A percentile compares a stretch with the other conserved stretches of the same genome.
These are phyloP conservation scores for Lactarius pseudohatsudake DNA, from an alignment of 768 basidiomycete species.

Conservation along the genomic window DNA sequence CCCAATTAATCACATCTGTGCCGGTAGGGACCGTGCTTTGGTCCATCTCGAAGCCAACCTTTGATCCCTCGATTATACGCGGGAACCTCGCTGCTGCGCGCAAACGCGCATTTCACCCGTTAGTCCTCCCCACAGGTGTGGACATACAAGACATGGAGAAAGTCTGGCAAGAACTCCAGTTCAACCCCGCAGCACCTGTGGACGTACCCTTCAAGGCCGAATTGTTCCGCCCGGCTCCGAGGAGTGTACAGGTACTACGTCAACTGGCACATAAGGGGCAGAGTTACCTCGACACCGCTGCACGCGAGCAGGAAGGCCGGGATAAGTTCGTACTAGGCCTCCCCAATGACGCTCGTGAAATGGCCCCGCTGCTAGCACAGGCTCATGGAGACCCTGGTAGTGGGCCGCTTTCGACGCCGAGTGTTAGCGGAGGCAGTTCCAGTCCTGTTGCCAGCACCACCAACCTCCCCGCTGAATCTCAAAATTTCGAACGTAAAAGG, in stretches of 20 bases:
- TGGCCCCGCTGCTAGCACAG: constrained; percentile 12
- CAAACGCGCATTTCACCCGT: constrained; percentile 47
- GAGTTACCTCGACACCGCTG: constrained; percentile 41
- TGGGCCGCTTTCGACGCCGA: background rate
- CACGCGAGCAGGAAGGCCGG: constrained; percentile 41
- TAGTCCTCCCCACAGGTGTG: constrained; percentile 52
- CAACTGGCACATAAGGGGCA: constrained; percentile 48
- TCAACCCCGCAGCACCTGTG: constrained; percentile 21
- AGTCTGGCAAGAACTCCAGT: constrained; percentile 49
- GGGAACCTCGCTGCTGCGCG: constrained; percentile 37
- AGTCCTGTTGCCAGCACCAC: background rate
- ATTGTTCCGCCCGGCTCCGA: constrained; percentile 40
- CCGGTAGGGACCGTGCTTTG: constrained; percentile 62
- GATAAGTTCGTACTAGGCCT: constrained; percentile 43
- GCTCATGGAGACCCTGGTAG: constrained; percentile 7
- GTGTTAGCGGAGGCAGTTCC: background rate
- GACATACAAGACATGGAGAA: constrained; percentile 35
- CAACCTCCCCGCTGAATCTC: background rate
- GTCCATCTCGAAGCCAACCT: constrained; percentile 45
- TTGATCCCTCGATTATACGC: constrained; percentile 39
- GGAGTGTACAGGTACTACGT: constrained; percentile 43
- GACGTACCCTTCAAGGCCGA: constrained; percentile 31
- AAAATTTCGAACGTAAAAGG: background rate
- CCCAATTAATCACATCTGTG: constrained; percentile 1
- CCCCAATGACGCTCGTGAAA: constrained; percentile 13